phyloP scores from a whole-genome alignment of 345 rosid genomes.

The Psidium guajava region DNA sequence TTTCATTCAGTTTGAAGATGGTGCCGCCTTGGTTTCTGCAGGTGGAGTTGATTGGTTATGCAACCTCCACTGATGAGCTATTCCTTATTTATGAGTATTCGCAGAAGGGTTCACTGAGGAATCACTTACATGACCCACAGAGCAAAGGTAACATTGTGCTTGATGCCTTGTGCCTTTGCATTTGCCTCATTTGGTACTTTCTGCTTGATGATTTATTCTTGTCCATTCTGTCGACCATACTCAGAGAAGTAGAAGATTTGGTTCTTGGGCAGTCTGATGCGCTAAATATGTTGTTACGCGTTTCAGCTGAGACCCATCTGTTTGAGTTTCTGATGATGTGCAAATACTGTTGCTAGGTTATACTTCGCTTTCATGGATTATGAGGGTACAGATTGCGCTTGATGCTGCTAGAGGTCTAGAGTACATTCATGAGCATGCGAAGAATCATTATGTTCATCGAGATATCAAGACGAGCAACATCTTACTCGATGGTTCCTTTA shows the following conservation, averaged over 20 bases:
- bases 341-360: constrained; percentile 40
- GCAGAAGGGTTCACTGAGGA: constrained; percentile 75
- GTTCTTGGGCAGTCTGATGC: neutral
- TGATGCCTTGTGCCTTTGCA: neutral
- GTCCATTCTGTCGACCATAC: neutral
- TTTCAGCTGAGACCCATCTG: neutral
- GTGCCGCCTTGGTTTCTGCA: neutral
- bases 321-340: neutral
- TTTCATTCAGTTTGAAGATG: neutral
- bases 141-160: constrained; percentile 46
- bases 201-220: neutral
- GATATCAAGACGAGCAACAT: constrained; percentile 96
- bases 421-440: constrained; percentile 94
- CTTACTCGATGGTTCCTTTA: constrained; percentile 68
- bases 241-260: neutral
- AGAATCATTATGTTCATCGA: constrained; percentile 89
- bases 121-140: constrained; percentile 83
- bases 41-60: constrained; percentile 96
- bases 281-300: neutral
- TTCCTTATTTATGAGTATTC: constrained; percentile 90
- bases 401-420: constrained; percentile 94
- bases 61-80: constrained; percentile 65
- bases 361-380: constrained; percentile 81
- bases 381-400: constrained; percentile 83
- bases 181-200: neutral